Base-by-base conservation (phyloP, 2,329 filamentous ascomycete genomes). In the Ceratocystis diversiconidia region DNA sequence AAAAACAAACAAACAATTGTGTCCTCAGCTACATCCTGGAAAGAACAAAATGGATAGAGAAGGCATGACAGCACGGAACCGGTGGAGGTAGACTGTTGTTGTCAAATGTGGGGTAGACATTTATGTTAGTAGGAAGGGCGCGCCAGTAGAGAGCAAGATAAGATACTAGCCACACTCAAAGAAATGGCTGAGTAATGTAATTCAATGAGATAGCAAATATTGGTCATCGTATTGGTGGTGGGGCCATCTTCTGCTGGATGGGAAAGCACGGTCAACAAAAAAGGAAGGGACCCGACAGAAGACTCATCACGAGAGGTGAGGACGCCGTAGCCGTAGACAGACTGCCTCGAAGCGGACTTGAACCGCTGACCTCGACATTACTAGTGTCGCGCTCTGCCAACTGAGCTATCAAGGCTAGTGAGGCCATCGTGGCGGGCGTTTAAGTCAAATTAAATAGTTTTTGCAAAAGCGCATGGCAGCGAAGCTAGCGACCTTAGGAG, bases 351-450 rank as follows among this genome's bases (percentile, higher is more conserved):
- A 65, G 63, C 63, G 43, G 63, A 65, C 43, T 65, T 65, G 63
- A 65, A 65, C 63, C 63, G 63, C 63, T 65, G 63, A 65, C 63
- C 63, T 65, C 63, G 63, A 65, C 63, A 65, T 65, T 65, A 65
- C 63, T 65, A 65, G 63, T 65, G 63, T 65, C 63, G 63, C 63
- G 63, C 55, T 65, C 63, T 61, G 63, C 63, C 55, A 65, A 50
- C 63, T 65, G 63, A 52, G 48, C 48, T 52, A 52, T 52, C 48
- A 52, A 52, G 48, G 48, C 48, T 52, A 2, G 7, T 41, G 22
- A 52, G 10, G 22, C 5, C 25, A 25, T 10, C 3, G 3, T 7
- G 8, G 19, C 48, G 1, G 48, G 8, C 48, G 5, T 5, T 15
- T 52, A 25, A 15, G 4, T 15, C 8, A 52, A 5, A 52, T 5